Evolutionary conservation across 2,329 filamentous ascomycete species (phyloP), one percentile per base, ranked within the genome.

Genomic region (Setomelanomma holmii): DNA sequence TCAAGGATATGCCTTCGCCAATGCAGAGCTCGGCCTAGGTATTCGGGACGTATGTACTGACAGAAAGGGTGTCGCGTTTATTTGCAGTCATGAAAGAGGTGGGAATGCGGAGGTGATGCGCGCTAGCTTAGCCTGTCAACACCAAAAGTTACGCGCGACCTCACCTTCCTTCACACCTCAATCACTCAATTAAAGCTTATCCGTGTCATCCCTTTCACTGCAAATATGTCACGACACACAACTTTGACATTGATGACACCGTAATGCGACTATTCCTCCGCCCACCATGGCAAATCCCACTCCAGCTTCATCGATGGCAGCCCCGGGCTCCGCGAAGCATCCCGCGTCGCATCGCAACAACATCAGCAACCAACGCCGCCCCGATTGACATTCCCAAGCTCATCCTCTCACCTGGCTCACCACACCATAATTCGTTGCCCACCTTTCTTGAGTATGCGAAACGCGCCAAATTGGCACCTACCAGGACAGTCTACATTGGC

Each of bases 361-460:
- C 69, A 1, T 68, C 63, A 7, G 52, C 66, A 4, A 43, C 57
- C 12, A 57, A 64, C 24, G 44, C 58, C 5, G 68, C 64, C 5
- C 67, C 62, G 8, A 41, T 67, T 50, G 62, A 68, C 8, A 36
- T 69, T 1, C 69, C 72, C 10, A 69, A 61, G 35, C 24, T 73
- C 8, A 48, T 67, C 12, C 46, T 72, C 12, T 40, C 60, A 2
- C 69, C 63, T 8, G 73, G 72, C 33, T 74, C 71, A 14, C 44
- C 52, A 16, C 72, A 84, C 40, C 90, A 93, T 71, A 76, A 84
- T 58, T 82, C 88, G 64, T 79, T 91, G 4, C 60, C 78, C 1
- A 84, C 86, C 0, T 93, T 91, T 69, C 72, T 89, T 22, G 76
- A 80, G 21, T 86, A 92, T 70, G 86, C 86, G 4, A 70, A 79